A percentile compares a stretch with the other conserved stretches of the same genome.
These are phyloP conservation scores for Penicillium hordei DNA, from an alignment of 2,329 filamentous ascomycete genomes.

Conservation along the genomic window DNA sequence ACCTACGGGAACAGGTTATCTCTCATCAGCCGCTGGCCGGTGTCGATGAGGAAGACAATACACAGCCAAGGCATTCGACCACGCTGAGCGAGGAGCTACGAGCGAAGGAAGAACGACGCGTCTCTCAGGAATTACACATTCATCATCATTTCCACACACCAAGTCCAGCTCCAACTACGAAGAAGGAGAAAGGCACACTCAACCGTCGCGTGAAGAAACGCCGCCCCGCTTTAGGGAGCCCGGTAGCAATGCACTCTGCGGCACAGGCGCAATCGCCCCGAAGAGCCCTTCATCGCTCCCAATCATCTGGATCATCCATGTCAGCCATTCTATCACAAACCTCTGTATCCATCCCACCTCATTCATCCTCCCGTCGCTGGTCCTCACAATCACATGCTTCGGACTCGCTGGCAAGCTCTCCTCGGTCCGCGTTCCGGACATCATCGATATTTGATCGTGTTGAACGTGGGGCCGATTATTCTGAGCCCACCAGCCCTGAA, in stretches of 20 bases:
- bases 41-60: conserved; percentile 25
- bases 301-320: conserved; percentile 48
- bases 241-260: conserved; percentile 46
- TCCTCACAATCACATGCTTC: conserved; percentile 45
- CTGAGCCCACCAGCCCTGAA: conserved; percentile 76
- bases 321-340: conserved; percentile 64
- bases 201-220: conserved; percentile 69
- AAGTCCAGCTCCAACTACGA: conserved; percentile 45
- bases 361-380: conserved; percentile 37
- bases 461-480: conserved; percentile 64
- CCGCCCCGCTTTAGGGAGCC: conserved; percentile 60
- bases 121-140: conserved; percentile 79
- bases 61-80: conserved; percentile 40
- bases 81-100: conserved; percentile 73
- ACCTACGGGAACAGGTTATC: conserved; percentile 75
- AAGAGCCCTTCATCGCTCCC: conserved; percentile 37
- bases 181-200: conserved; percentile 55
- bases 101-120: conserved; percentile 46
- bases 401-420: conserved; percentile 75
- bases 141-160: conserved; percentile 89
- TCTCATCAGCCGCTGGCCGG: conserved; percentile 68
- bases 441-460: conserved; percentile 76
- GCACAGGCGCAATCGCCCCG: conserved; percentile 29
- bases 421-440: conserved; percentile 68
- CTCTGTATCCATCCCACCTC: conserved; percentile 56